These are phyloP conservation scores for Aspergillus wentii DNA, from an alignment of 495 filamentous ascomycete genomes.

Conservation along the genomic window DNA sequence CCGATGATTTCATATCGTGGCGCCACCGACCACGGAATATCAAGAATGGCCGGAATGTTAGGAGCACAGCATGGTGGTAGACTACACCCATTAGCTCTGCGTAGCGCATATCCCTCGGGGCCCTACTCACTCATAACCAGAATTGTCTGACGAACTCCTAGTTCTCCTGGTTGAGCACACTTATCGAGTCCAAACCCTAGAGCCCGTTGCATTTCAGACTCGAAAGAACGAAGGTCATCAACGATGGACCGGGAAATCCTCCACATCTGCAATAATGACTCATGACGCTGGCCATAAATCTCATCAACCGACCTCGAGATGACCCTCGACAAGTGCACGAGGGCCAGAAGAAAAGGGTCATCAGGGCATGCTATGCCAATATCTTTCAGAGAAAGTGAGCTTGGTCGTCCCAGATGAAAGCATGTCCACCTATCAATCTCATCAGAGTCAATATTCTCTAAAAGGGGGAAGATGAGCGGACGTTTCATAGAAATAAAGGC, in stretches of 20 bases:
- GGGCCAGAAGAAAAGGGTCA: conserved; percentile 28
- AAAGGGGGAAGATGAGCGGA: conserved; percentile 7
- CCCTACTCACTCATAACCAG: conserved; percentile 28
- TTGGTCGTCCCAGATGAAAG: conserved; percentile 36
- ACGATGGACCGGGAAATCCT: conserved; percentile 32
- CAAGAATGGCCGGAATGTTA: conserved; percentile 42
- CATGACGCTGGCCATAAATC: conserved; percentile 36
- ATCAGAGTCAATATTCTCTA: conserved; percentile 1
- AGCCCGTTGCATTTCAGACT: conserved; percentile 21
- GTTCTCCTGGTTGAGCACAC: conserved; percentile 21
- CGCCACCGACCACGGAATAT: conserved; percentile 40
- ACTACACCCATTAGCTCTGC: conserved; percentile 31
- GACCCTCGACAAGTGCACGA: conserved; percentile 27
- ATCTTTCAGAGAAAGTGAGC: conserved; percentile 28
- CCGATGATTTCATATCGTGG: conserved; percentile 20
- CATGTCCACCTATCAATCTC: conserved; percentile 33
- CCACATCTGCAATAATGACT: conserved; percentile 42
- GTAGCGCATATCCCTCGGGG: too few species aligned
- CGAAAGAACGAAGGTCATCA: conserved; percentile 28
- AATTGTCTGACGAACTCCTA: conserved; percentile 34
- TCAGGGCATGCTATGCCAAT: conserved; percentile 29
- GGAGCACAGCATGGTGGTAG: conserved; percentile 35
- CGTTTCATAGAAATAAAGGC: conserved; percentile 38
- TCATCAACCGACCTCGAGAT: conserved; percentile 30
- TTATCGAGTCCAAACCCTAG: conserved; percentile 32